Percentiles rank a stretch among this genome's conserved stretches.
phyloP scores from a whole-genome alignment of 805 yeast species.

The Spathaspora sp. region DNA sequence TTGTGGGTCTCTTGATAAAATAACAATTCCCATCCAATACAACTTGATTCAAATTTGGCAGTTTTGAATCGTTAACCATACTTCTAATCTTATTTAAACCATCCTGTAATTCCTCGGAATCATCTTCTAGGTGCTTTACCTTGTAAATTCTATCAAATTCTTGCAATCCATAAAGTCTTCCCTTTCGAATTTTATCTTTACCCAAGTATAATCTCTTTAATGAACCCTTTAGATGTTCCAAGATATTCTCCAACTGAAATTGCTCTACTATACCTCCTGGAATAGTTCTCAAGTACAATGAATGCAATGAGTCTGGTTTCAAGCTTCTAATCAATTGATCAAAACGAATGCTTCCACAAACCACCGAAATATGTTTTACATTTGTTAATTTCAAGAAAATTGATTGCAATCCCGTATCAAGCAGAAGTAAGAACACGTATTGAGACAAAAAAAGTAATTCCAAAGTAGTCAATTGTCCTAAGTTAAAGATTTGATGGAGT shows the following conservation, averaged over 20 bases:
- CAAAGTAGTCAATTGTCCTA: not conserved
- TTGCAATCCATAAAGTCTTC: not conserved
- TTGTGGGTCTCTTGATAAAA: not conserved
- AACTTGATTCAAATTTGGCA: not conserved
- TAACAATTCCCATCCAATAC: not conserved
- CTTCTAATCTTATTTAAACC: not conserved
- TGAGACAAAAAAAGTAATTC: not conserved
- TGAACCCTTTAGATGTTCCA: too few species aligned
- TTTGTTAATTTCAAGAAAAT: not conserved
- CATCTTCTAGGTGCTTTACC: not conserved
- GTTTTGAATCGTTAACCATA: not conserved
- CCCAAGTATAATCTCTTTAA: too few species aligned
- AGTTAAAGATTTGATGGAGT: not conserved
- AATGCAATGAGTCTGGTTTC: not conserved
- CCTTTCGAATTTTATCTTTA: too few species aligned
- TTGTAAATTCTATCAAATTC: not conserved
- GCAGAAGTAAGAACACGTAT: not conserved
- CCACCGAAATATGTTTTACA: not conserved
- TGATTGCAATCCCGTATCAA: not conserved
- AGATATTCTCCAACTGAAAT: too few species aligned
- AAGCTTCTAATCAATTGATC: not conserved
- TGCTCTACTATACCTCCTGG: too few species aligned
- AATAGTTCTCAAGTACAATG: not conserved
- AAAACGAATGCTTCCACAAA: not conserved
- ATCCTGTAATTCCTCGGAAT: not conserved